Conservation (phyloP, 345 rosid species). For the Erysimum cheiranthoides region DNA sequence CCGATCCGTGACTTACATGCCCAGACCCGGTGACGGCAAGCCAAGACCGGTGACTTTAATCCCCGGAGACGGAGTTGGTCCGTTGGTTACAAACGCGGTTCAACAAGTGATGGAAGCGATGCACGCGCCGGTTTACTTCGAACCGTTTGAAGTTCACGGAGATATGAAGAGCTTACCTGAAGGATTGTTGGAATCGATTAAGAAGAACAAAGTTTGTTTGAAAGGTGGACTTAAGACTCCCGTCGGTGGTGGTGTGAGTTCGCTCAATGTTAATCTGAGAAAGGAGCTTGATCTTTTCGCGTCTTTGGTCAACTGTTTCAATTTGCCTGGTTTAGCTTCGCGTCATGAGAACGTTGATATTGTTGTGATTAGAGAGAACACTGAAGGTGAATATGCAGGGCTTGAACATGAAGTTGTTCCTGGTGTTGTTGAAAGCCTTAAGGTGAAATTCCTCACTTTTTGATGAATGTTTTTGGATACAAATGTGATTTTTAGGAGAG, state of each 20-base stretch:
- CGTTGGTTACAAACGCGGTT: slow-evolving; percentile 87
- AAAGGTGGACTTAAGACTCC: slow-evolving; percentile 88
- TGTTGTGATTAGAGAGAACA: slow-evolving; percentile 94
- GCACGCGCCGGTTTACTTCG: slow-evolving; percentile 95
- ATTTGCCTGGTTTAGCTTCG: slow-evolving; percentile 81
- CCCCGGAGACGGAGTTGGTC: slow-evolving; percentile 96
- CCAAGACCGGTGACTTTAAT: slow-evolving; percentile 85
- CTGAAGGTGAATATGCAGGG: slow-evolving; percentile 95
- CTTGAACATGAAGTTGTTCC: slow-evolving; percentile 97
- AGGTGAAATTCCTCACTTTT: slow-evolving; percentile 50
- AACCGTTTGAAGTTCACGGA: slow-evolving; percentile 80
- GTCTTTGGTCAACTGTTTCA: slow-evolving; percentile 87
- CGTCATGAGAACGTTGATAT: slow-evolving; percentile 90
- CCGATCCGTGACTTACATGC: slow-evolving; percentile 98
- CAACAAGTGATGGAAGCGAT: slow-evolving; percentile 94
- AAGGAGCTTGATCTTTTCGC: slow-evolving; percentile 93
- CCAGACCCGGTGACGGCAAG: slow-evolving; percentile 91
- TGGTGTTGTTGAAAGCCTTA: slow-evolving; percentile 96
- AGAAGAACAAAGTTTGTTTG: slow-evolving; percentile 94
- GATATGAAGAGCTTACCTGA: slow-evolving; percentile 83
- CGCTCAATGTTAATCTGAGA: slow-evolving; percentile 76
- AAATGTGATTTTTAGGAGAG: slow-evolving; percentile 7
- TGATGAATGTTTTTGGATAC: background rate
- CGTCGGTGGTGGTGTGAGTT: slow-evolving; percentile 93
- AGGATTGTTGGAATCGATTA: slow-evolving; percentile 92